Base-by-base conservation (phyloP, 2,329 filamentous ascomycete species). In the Claviceps cyperi region DNA sequence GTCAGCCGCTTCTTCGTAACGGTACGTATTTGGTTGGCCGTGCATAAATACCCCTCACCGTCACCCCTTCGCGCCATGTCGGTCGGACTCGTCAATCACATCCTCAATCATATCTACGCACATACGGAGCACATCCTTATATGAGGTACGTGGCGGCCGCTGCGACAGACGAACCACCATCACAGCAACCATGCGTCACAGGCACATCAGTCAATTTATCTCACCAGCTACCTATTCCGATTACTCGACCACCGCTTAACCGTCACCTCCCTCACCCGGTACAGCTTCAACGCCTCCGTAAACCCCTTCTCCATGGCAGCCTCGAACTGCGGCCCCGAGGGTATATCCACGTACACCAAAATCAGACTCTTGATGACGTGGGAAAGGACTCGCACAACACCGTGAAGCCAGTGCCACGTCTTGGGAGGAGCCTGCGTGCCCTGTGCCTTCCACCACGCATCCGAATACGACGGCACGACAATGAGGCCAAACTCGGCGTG, bases 401-500 rank as follows among this genome's bases (percentile, higher is more conserved):
- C 84, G 67, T 96, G 91, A 47, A 97, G 71, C 85, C 85, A 90
- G 60, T 83, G 79, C 87, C 87, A 94, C 14, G 77, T 74, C 59
- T 70, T 73, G 43, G 63, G 63, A 39, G 73, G 69, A 47, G 71
- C 59, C 47, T 69, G 62, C 43, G 77, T 75, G 3, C 75, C 75
- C 45, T 75, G 65, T 1, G 72, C 67, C 55, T 75, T 74, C 89
- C 90, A 96, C 60, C 83, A 81, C 0, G 77, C 62, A 60, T 92
- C 72, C 0, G 75, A 81, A 62, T 94, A 97, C 0, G 88, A 83
- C 0, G 92, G 91, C 3, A 97, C 63, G 40, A 98, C 80, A 22
- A 91, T 74, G 43, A 96, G 69, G 0, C 87, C 90, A 62, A 96
- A 98, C 61, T 97, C 89, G 21, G 92, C 92, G 62, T 98, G 92